Evolutionary conservation across 768 basidiomycete genomes (phyloP), one percentile per base, ranked within the genome.

Genomic region (Kwoniella bestiolae): DNA sequence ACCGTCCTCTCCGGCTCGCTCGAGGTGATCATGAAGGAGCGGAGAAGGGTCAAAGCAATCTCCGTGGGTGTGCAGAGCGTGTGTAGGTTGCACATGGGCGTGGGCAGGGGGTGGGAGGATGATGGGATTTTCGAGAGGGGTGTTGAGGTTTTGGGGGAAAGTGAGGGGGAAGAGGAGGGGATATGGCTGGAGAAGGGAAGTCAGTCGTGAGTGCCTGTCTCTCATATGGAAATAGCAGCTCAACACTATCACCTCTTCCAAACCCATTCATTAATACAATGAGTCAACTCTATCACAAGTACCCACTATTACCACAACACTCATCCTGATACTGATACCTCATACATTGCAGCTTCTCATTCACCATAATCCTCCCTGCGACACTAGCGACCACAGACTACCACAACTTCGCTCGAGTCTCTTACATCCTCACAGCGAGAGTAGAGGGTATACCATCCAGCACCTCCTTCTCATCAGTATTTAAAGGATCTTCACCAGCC

Each of bases 11-110:
- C 69, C 41, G 77, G 77, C 12, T 56, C 69, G 3, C 46, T 79
- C 9, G 78, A 79, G 50, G 72, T 80, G 12, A 72, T 71, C 34
- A 79, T 77, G 78, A 74, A 75, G 61, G 74, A 79, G 35, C 66
- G 73, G 1, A 58, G 66, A 28, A 45, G 71, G 44, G 67, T 66
- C 29, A 64, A 71, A 51, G 69, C 68, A 2, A 75, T 77, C 35
- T 55, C 56, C 3, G 71, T 77, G 5, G 71, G 68, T 38, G 60
- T 77, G 25, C 71, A 75, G 57, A 70, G 71, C 44, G 70, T 77
- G 3, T 74, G 67, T 46, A 60, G 56, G 23, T 23, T 77, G 49
- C 45, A 68, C 35, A 72, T 77, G 71, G 73, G 73, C 11, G 35
- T 18, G 9, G 31, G 56, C 26, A 49, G 75, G 23, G 73, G 71